Percentiles rank a stretch among this genome's conserved stretches.
phyloP scores from a whole-genome alignment of 331 rosid species.

The Malus hybrid region DNA sequence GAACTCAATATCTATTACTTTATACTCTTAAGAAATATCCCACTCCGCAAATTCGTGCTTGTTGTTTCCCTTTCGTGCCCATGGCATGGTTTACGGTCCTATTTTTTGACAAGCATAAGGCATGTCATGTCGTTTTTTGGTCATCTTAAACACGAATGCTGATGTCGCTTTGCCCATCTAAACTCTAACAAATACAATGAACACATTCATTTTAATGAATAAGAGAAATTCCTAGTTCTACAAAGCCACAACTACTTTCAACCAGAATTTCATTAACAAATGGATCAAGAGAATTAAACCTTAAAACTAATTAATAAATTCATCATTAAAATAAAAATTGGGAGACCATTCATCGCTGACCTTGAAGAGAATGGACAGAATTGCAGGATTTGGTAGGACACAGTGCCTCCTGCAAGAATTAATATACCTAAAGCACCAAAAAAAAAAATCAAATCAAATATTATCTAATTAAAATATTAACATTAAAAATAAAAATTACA shows the following conservation, averaged over 20 bases:
- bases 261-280: background rate
- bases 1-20: background rate
- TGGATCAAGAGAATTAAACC: background rate
- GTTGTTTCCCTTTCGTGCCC: background rate
- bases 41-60: background rate
- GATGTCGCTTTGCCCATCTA: background rate
- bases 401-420: slow-evolving; percentile 56
- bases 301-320: background rate
- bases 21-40: background rate
- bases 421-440: slow-evolving; percentile 47
- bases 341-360: slow-evolving; percentile 32
- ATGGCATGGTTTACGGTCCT: background rate
- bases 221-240: background rate
- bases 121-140: background rate
- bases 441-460: background rate
- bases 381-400: slow-evolving; percentile 45
- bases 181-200: background rate
- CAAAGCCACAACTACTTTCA: background rate
- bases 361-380: slow-evolving; percentile 54
- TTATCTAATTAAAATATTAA: background rate
- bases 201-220: background rate
- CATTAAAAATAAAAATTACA: background rate
- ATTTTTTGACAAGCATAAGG: background rate
- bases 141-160: background rate
- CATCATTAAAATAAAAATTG: background rate